A percentile compares a stretch with the other conserved stretches of the same genome.
Evolutionary conservation across 768 basidiomycete genomes (phyloP).

Genomic region (Lactifluus piperatus): DNA sequence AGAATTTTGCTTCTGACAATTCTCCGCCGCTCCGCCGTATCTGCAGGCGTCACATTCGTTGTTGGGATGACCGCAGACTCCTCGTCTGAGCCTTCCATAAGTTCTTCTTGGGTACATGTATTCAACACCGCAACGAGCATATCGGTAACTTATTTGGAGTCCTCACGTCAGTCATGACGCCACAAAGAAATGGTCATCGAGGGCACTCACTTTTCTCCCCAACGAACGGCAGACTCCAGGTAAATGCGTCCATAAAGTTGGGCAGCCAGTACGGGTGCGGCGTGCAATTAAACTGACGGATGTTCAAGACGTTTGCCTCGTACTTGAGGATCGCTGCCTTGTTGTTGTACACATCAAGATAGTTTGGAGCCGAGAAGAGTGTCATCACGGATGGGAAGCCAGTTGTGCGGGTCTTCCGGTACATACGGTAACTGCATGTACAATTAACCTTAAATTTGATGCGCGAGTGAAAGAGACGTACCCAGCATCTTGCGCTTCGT

Average conservation of each 20-base stretch:
- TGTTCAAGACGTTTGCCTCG: conserved; percentile 98
- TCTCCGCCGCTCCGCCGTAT: conserved; percentile 67
- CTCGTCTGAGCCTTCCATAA: conserved; percentile 63
- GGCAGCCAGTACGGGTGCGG: conserved; percentile 95
- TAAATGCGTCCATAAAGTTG: conserved; percentile 97
- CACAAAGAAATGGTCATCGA: not conserved
- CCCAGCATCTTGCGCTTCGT: conserved; percentile 99
- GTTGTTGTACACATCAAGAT: conserved; percentile 98
- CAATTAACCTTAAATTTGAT: not conserved
- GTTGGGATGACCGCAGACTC: conserved; percentile 35
- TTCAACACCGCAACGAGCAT: conserved; percentile 98
- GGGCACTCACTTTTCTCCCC: conserved; percentile 80
- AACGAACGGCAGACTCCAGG: conserved; percentile 96
- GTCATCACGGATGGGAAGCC: conserved; percentile 99
- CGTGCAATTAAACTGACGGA: conserved; percentile 94
- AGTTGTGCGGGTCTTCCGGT: conserved; percentile 95
- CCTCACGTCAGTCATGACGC: conserved; percentile 1
- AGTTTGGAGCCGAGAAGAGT: conserved; percentile 98
- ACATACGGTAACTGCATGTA: conserved; percentile 81
- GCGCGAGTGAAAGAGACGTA: conserved; percentile 30
- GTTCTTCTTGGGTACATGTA: conserved; percentile 94
- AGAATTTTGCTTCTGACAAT: conserved; percentile 98
- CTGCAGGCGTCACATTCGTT: conserved; percentile 32
- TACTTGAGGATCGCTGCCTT: conserved; percentile 99
- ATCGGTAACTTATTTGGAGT: conserved; percentile 67